These are phyloP conservation scores for Carex myosuroides DNA, from an alignment of 176 grass and related monocot species.

Conservation along the genomic window DNA sequence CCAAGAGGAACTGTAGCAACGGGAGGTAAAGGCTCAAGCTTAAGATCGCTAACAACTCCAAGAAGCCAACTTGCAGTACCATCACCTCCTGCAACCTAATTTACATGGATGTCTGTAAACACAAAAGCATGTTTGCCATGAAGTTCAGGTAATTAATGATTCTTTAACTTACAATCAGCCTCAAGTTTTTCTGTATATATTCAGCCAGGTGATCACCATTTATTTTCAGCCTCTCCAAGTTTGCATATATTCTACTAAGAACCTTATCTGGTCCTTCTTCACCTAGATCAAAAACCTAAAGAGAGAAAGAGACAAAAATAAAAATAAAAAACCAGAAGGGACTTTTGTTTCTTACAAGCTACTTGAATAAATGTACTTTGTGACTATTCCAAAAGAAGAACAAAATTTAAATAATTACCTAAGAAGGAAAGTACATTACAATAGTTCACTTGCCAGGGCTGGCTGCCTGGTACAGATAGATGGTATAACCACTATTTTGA, in stretches of 20 bases:
- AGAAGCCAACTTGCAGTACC: constrained; percentile 96
- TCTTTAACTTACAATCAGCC: constrained; percentile 70
- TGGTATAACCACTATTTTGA: neutral
- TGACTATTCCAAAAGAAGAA: neutral
- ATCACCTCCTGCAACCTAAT: constrained; percentile 93
- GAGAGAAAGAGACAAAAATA: neutral
- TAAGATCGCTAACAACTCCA: constrained; percentile 88
- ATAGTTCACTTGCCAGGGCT: neutral
- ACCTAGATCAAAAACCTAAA: constrained; percentile 79
- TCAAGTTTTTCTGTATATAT: constrained; percentile 61
- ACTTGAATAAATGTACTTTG: constrained; percentile 9
- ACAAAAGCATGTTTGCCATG: neutral
- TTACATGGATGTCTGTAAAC: neutral
- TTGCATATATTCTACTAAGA: constrained; percentile 59
- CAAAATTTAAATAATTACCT: neutral
- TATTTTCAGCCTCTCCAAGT: constrained; percentile 72
- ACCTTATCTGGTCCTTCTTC: constrained; percentile 91
- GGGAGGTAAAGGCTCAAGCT: constrained; percentile 59
- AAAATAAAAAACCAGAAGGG: constrained; percentile 7
- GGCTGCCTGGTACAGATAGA: neutral
- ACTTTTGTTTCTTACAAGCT: constrained; percentile 6
- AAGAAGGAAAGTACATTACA: neutral
- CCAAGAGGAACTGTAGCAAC: constrained; percentile 85
- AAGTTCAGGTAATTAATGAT: constrained; percentile 16
- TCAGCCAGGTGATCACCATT: constrained; percentile 39